A percentile compares a stretch with the other conserved stretches of the same genome.
Evolutionary conservation across 441 rosid genomes (phyloP).

Genomic region (Jatropha podagrica): DNA sequence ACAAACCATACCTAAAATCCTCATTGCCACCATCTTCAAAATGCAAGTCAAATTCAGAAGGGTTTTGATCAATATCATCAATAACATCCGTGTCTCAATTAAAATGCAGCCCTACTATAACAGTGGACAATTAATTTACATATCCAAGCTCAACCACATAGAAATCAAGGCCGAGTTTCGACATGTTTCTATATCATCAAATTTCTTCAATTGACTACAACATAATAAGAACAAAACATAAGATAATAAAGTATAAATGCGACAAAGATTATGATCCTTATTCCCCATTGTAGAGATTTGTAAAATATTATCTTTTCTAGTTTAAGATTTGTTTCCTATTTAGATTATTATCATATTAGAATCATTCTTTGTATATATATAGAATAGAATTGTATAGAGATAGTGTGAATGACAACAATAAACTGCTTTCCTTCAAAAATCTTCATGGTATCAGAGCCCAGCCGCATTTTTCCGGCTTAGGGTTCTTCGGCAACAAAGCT

Average conservation of each 20-base stretch:
- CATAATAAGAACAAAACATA: background rate
- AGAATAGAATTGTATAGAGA: no score
- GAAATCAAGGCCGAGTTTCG: background rate
- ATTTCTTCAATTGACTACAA: background rate
- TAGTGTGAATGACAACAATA: no score
- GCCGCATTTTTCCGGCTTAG: no score
- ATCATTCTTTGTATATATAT: no score
- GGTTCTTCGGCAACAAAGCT: no score
- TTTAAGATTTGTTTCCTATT: no score
- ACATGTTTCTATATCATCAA: background rate
- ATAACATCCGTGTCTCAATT: background rate
- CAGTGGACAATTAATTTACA: background rate
- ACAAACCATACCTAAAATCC: background rate
- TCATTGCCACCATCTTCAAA: background rate
- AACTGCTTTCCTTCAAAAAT: no score
- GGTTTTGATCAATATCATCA: background rate
- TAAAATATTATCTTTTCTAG: no score
- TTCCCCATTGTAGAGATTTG: no score
- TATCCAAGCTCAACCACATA: background rate
- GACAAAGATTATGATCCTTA: background rate
- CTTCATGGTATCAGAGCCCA: no score
- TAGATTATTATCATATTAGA: no score
- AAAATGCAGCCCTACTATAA: background rate
- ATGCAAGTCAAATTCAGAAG: background rate
- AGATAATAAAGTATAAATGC: background rate